Evolutionary conservation across 306 rosid genomes (phyloP).

Genomic region (Malus orientalis): DNA sequence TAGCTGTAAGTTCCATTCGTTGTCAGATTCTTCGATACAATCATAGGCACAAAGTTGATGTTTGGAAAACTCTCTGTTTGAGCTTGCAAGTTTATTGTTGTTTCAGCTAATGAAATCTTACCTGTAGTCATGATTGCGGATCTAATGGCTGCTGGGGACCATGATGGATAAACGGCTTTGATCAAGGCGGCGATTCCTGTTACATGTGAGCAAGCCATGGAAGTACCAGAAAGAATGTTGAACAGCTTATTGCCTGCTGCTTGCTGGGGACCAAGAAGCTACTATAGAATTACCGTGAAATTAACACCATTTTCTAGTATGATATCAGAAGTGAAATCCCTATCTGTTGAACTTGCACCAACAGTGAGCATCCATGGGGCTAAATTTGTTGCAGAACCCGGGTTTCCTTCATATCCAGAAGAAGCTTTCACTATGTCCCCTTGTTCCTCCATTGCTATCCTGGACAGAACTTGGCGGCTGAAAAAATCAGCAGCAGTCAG

Average conservation of each 20-base stretch:
- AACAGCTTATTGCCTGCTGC: constrained; percentile 28
- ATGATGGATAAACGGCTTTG: constrained; percentile 65
- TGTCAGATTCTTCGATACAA: constrained; percentile 18
- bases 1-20: constrained; percentile 46
- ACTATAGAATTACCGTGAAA: too few species aligned
- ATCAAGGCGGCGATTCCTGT: constrained; percentile 74
- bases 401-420: too few species aligned
- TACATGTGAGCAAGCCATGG: constrained; percentile 84
- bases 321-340: too few species aligned
- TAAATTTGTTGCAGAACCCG: too few species aligned
- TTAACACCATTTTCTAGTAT: too few species aligned
- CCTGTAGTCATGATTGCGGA: constrained; percentile 89
- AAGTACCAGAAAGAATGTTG: constrained; percentile 68
- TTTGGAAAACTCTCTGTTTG: neutral
- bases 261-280: constrained; percentile 66
- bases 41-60: neutral
- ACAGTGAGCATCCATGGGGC: too few species aligned
- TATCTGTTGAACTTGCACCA: too few species aligned
- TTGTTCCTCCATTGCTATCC: too few species aligned
- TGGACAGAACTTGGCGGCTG: too few species aligned
- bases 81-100: neutral
- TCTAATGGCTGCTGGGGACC: constrained; percentile 68
- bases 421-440: constrained; percentile 16
- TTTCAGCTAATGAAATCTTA: constrained; percentile 9
- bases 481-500: too few species aligned